phyloP scores from a whole-genome alignment of 441 rosid species.

The Breynia disticha region DNA sequence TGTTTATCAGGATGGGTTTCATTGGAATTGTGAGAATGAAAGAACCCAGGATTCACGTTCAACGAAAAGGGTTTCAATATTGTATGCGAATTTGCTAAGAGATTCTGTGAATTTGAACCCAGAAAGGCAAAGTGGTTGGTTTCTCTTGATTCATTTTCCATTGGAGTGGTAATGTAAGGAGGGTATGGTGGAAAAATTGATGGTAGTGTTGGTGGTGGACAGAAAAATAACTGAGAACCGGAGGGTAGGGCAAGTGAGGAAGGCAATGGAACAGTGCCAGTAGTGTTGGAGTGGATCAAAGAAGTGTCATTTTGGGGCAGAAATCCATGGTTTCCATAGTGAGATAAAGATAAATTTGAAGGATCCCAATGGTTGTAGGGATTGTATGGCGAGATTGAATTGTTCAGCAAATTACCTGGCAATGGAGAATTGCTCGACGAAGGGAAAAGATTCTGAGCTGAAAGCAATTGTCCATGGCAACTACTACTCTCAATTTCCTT shows the following conservation, averaged over 20 bases:
- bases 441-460: slow-evolving; percentile 43
- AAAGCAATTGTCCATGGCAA: slow-evolving; percentile 1
- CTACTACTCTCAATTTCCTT: slow-evolving; percentile 21
- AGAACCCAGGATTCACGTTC: slow-evolving; percentile 29
- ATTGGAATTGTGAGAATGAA: slow-evolving; percentile 19
- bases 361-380: slow-evolving; percentile 56
- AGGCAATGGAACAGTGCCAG: slow-evolving; percentile 9
- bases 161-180: slow-evolving; percentile 28
- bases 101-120: slow-evolving; percentile 30
- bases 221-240: slow-evolving; percentile 43
- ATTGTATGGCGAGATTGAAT: slow-evolving; percentile 28
- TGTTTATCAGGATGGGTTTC: no score
- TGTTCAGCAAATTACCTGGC: slow-evolving; percentile 27
- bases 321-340: slow-evolving; percentile 49
- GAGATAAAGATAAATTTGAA: slow-evolving; percentile 59
- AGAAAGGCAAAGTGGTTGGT: slow-evolving; percentile 45
- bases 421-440: slow-evolving; percentile 17
- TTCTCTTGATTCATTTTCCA: slow-evolving; percentile 27
- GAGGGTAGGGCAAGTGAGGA: slow-evolving; percentile 27
- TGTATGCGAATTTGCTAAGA: slow-evolving; percentile 28
- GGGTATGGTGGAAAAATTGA: slow-evolving; percentile 49
- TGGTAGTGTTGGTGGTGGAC: slow-evolving; percentile 47
- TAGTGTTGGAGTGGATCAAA: slow-evolving; percentile 18
- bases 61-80: slow-evolving; percentile 37
- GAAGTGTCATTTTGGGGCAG: slow-evolving; percentile 30